Base-by-base conservation (phyloP, 176 grass and related monocot species). In the Phyllostachys edulis region DNA sequence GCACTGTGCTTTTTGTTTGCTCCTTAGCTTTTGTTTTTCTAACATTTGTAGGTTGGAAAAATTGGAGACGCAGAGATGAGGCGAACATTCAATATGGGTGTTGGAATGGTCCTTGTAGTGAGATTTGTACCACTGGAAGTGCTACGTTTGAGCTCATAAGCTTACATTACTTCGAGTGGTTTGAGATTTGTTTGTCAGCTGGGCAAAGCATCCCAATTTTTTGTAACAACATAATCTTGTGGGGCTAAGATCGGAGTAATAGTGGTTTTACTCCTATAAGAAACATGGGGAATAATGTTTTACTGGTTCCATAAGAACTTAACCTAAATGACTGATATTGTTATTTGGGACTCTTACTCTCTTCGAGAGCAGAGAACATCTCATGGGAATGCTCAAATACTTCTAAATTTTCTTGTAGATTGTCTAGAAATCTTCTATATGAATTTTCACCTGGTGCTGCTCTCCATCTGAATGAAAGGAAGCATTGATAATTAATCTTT, bases 11-110 rank as follows among this genome's bases (percentile, higher is more conserved):
- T n/a, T 27, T 27, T 71, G 60, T 67, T 37, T 63, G 21, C 21
- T 61, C 4, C 42, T 80, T 46, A 86, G n/a, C 37, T 26, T n/a
- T 3, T 76, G 61, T 16, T 16, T 39, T 79, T 69, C 5, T 2
- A 20, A 20, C n/a, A 63, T 47, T 29, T 60, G 41, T 75, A 98
- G 96, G 93, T 85, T 88, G 96, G 96, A 72, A 90, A 79, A 78
- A 93, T 98, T 39, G 89, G 90, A 44, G 93, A 89, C 62, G 81
- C 85, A 0, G 96, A 95, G 87, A 98, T 98, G 96, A 87, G 87
- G 24, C 89, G 93, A 66, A 98, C 93, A 4, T 98, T 98, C 82
- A 98, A 98, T 60, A 98, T 98, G 96, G 96, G 93, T 1, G 85
- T 95, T 0, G 96, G 96, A 38, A 98, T 98, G 96, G 96, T 95